Evolutionary conservation across 116 monocot genomes (phyloP).

Genomic region (Cymodocea nodosa): DNA sequence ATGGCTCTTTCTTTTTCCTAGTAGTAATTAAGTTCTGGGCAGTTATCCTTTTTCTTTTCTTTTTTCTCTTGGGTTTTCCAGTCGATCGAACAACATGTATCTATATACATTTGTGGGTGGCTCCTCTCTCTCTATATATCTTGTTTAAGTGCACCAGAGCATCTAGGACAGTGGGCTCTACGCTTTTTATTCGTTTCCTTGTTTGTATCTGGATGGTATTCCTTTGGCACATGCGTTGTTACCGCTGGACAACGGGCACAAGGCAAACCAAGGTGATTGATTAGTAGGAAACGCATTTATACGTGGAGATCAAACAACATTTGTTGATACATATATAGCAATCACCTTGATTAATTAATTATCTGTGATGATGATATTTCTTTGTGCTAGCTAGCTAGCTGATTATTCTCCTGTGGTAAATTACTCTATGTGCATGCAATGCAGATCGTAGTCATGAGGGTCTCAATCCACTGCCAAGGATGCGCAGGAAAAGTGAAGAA

Average conservation of each 20-base stretch:
- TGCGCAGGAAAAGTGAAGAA: conserved; percentile 84
- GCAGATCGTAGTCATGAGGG: conserved; percentile 80
- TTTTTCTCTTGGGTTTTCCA: too few relatives aligned
- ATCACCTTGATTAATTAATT: too few relatives aligned
- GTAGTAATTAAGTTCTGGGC: too few relatives aligned
- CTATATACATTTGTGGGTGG: not conserved
- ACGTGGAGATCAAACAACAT: too few relatives aligned
- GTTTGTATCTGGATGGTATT: not conserved
- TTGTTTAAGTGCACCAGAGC: not conserved
- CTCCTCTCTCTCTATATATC: not conserved
- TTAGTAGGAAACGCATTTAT: too few relatives aligned
- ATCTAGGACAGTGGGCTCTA: conserved; percentile 8
- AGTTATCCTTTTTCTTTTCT: too few relatives aligned
- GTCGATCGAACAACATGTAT: too few relatives aligned
- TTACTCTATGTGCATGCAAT: conserved; percentile 7
- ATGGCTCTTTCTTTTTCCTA: too few relatives aligned
- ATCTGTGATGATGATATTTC: too few relatives aligned
- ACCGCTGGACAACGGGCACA: not conserved
- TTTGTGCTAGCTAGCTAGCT: too few relatives aligned
- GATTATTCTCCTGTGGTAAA: not conserved
- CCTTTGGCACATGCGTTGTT: not conserved
- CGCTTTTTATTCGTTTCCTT: not conserved
- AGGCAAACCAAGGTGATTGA: not conserved
- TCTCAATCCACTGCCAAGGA: conserved; percentile 82
- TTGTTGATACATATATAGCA: too few relatives aligned